Base-by-base conservation (phyloP, 164 flowering plant genomes). In the Vitis rupestris region DNA sequence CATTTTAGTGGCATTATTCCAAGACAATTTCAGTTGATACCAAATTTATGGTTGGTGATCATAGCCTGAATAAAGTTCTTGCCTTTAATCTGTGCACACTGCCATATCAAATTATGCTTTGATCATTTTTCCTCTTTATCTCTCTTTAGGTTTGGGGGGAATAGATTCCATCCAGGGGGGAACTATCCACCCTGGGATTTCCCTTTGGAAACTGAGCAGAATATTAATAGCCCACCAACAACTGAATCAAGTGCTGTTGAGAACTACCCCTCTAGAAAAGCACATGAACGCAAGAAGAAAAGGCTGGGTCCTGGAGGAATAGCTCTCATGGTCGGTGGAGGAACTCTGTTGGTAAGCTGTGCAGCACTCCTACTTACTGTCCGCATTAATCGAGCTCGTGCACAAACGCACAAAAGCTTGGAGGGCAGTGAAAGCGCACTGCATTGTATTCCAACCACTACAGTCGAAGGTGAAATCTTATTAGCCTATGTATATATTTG, bases 1-100 rank as follows among this genome's bases (percentile, higher is more conserved):
- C 73, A 81, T 70, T 92, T 92, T 69, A 89, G 96, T 74, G 96
- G 96, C 54, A 76, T 88, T 50, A 76, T 92, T 75, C 96, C 96
- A 6, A 72, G 69, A 67, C 82, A 87, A 53, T 89, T 92, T 73
- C 80, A 88, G 79, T 61, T 58, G 27, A 84, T 92, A 63, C 81
- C 76, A 52, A 83, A 86, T 74, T 76, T 92, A 65, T 84, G 94
- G 96, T 89, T 68, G 69, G 78, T 55, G 50, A 65, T 47, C 31
- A 23, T 44, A 51, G 48, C 56, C 3, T 50, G 31, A 29, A 16
- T 27, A 37, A 60, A 19, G 12, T 69, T 66, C 19, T 3, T 12
- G 23, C 62, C 12, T 11, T 19, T 10, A 51, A 10, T 61, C 44
- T 17, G 30, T 51, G 9, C 59, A 37, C 19, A 53, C 8, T 48